These are phyloP conservation scores for Acephala macrosclerotiorum DNA, from an alignment of 2,329 filamentous ascomycete species.

Conservation along the genomic window DNA sequence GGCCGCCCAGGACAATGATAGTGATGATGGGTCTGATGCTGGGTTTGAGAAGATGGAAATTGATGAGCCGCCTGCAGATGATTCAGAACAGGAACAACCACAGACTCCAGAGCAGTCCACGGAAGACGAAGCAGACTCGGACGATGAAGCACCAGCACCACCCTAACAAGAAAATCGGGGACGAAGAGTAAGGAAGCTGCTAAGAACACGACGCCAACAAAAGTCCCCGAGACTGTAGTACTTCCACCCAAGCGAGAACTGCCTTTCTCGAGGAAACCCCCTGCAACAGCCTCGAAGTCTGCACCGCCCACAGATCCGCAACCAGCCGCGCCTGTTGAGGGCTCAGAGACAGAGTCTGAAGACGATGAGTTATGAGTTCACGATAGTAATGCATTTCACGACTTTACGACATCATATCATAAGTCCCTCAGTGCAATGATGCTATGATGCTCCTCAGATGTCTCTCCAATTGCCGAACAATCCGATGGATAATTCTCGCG, in stretches of 20 bases:
- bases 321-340: constrained; percentile 24
- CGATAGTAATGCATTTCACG: constrained; percentile 18
- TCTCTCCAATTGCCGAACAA: no score
- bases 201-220: background rate
- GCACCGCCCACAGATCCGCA: background rate
- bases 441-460: background rate
- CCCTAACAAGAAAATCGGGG: constrained; percentile 20
- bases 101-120: constrained; percentile 31
- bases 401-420: background rate
- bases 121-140: constrained; percentile 33
- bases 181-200: constrained; percentile 17
- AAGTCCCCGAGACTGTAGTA: constrained; percentile 1
- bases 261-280: constrained; percentile 33
- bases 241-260: constrained; percentile 32
- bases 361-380: constrained; percentile 39
- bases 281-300: constrained; percentile 20
- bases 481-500: no score
- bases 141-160: constrained; percentile 20
- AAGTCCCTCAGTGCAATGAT: background rate
- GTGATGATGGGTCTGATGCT: constrained; percentile 52
- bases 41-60: constrained; percentile 60
- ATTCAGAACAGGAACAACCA: constrained; percentile 32
- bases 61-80: constrained; percentile 43
- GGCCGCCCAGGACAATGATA: constrained; percentile 44
- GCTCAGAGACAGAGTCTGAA: constrained; percentile 43